Evolutionary conservation across 495 filamentous ascomycete species (phyloP), one percentile per base, ranked within the genome.

Genomic region (Aspergillus coremiiformis): DNA sequence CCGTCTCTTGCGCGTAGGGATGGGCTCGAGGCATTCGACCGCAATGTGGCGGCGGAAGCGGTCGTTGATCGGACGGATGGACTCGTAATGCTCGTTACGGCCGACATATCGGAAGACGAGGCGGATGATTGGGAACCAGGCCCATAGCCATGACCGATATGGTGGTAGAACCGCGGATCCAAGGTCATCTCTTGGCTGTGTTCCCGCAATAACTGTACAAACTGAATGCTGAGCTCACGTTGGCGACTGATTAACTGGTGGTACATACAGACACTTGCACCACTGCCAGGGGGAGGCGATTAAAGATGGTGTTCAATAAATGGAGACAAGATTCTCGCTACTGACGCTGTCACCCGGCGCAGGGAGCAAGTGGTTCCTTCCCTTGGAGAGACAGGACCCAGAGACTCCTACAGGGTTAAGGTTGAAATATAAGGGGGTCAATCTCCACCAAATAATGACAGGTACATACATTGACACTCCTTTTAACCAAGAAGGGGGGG

Each of bases 1-100:
- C 80, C 78, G 64, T 90, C 84, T 58, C 85, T 73, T 11, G 86
- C 85, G 33, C 88, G 84, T 61, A 93, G 66, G 30, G 85, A 90
- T 26, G 75, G 80, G 58, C 69, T 81, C 20, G 79, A 81, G 4
- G 74, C 74, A 35, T 66, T 72, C 9, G 73, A 79, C 54, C 64
- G 62, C 49, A 78, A 57, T 3, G 63, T 55, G 21, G 81, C 81
- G 11, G 81, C 81, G 39, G 83, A 87, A 42, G 83, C 84, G 48
- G 74, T 80, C 26, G 79, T 84, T 51, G 74, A 79, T 44, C 78
- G 60, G 49, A 64, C 53, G 20, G 70, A 69, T 1, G 73, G 71
- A 23, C 65, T 70, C 1, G 75, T 79, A 47, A 78, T 78, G 12
- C 76, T 77, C 5, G 78, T 79, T 45, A 79, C 69, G 39, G 74